Evolutionary conservation across 2,329 filamentous ascomycete species (phyloP), one percentile per base, ranked within the genome.

Genomic region (Penicillium verrucosum): DNA sequence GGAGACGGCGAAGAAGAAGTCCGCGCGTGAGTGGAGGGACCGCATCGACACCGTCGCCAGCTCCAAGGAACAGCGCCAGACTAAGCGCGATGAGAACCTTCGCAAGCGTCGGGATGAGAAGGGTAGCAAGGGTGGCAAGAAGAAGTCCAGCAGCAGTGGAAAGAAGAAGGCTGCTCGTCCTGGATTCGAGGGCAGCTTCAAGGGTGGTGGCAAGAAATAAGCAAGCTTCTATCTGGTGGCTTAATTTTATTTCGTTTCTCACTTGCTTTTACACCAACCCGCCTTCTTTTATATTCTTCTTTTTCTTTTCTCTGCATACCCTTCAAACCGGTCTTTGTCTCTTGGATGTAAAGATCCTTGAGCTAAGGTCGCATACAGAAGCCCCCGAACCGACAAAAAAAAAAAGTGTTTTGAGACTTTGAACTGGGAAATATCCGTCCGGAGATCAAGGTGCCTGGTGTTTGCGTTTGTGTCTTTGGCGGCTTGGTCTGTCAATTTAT

Each of bases 1-100:
- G 79, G 91, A 97, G 68, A 85, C 87, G 64, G 80, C 84, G 51
- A 97, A 97, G 85, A 88, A 87, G 76, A 96, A 94, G 85, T 95
- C 90, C 71, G 90, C 91, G 73, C 88, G 89, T 70, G 91, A 94
- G 70, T 97, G 94, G 90, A 82, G 78, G 45, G 89, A 91, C 56
- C 82, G 90, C 47, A 77, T 85, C 38, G 85, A 88, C 29, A 87
- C 87, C 30, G 86, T 97, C 47, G 82, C 85, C 63, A 88, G 89
- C 75, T 81, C 89, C 47, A 89, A 89, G 71, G 89, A 90, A 51
- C 87, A 89, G 65, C 88, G 87, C 71, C 90, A 93, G 70, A 85
- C 86, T 75, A 96, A 95, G 81, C 83, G 88, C 60, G 89, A 92
- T 69, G 88, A 89, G 47, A 93, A 93, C 72, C 78, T 93, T 61